A percentile compares a stretch with the other conserved stretches of the same genome.
Evolutionary conservation across 2,329 filamentous ascomycete species (phyloP).

Genomic region (Colletotrichum incanum): DNA sequence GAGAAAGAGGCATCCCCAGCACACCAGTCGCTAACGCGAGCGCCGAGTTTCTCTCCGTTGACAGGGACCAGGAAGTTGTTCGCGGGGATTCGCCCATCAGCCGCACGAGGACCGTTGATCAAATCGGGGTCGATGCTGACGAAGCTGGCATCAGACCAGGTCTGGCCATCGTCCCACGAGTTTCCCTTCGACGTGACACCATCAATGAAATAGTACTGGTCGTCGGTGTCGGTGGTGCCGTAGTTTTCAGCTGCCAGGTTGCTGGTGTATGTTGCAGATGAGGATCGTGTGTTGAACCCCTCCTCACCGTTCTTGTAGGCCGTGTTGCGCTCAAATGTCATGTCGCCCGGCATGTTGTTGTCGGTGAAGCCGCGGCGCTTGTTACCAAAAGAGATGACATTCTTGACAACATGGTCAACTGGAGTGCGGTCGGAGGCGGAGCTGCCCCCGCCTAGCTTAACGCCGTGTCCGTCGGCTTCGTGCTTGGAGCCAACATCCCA

Average conservation of each 20-base stretch:
- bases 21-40: constrained; percentile 1
- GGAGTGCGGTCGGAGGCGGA: constrained; percentile 53
- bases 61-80: constrained; percentile 8
- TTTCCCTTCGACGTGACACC: constrained; percentile 11
- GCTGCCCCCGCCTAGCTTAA: constrained; percentile 59
- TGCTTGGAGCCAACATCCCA: constrained; percentile 59
- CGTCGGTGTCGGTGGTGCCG: constrained; percentile 16
- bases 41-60: constrained; percentile 6
- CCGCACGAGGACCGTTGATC: background rate
- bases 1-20: background rate
- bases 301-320: constrained; percentile 61
- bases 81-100: constrained; percentile 10
- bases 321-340: constrained; percentile 59
- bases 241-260: constrained; percentile 30
- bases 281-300: constrained; percentile 56
- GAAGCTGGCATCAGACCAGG: constrained; percentile 9
- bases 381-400: constrained; percentile 61
- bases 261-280: constrained; percentile 21
- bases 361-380: constrained; percentile 62
- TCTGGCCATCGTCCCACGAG: constrained; percentile 21
- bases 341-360: constrained; percentile 58
- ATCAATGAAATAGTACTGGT: constrained; percentile 15
- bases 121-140: background rate
- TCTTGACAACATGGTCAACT: constrained; percentile 59
- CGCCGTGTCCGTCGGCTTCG: constrained; percentile 62